phyloP scores from a whole-genome alignment of 345 rosid species.

The Mallotus nudiflorus region DNA sequence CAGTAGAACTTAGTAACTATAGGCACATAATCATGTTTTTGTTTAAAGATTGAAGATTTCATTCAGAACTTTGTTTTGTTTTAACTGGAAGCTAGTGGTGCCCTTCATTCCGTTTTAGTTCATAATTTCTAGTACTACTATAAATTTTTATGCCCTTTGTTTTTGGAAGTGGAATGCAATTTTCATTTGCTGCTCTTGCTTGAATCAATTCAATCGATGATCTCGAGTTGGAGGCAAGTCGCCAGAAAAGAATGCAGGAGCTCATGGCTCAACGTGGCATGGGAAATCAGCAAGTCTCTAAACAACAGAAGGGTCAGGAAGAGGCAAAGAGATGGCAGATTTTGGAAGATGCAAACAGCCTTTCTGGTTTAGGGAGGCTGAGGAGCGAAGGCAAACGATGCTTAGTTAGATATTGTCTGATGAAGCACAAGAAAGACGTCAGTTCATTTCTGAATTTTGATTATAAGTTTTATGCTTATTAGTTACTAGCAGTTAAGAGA shows the following conservation, averaged over 20 bases:
- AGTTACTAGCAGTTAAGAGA: neutral
- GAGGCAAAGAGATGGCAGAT: constrained; percentile 58
- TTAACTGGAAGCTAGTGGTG: constrained; percentile 20
- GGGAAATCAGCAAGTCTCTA: constrained; percentile 64
- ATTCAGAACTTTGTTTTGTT: neutral
- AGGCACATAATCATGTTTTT: constrained; percentile 9
- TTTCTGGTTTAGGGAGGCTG: constrained; percentile 65
- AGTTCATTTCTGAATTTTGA: constrained; percentile 28
- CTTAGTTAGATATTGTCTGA: constrained; percentile 84
- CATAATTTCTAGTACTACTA: neutral
- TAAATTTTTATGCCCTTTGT: neutral
- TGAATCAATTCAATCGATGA: constrained; percentile 48
- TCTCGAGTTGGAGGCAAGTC: constrained; percentile 91
- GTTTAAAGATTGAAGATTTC: constrained; percentile 2
- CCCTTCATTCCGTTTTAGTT: neutral
- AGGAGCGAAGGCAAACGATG: constrained; percentile 93
- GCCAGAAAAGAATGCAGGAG: constrained; percentile 95
- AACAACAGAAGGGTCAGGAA: constrained; percentile 78
- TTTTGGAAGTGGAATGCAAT: constrained; percentile 1
- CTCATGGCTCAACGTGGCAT: constrained; percentile 82
- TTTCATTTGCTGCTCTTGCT: neutral
- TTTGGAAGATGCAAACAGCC: neutral
- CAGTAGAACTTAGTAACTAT: constrained; percentile 15
- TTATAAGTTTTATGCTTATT: neutral
- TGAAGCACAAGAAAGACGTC: constrained; percentile 90